Evolutionary conservation across 306 rosid species (phyloP), one percentile per base, ranked within the genome.

Genomic region (Prinsepia uniflora): DNA sequence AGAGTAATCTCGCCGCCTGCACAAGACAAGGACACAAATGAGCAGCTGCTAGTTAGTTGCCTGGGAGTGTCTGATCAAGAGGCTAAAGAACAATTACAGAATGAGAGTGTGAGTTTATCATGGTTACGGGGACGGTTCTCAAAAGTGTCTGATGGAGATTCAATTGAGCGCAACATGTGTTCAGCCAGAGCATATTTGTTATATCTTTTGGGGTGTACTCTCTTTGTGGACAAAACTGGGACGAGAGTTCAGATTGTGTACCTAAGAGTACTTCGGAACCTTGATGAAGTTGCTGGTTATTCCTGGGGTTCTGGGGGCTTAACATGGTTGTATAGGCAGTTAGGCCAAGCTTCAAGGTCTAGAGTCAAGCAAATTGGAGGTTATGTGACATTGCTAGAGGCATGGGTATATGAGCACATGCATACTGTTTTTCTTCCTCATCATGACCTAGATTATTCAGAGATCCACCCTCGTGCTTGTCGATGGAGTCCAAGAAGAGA

Each of bases 381-480:
- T 1, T 63, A 63, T 5, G 5, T 63, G 68, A 63, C 68, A n/a
- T 63, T 63, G 22, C 68, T 63, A 14, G 68, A 63, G 68, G 50
- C 68, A 8, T 63, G 68, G 50, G 43, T 63, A n/a, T 63, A 18
- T 19, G 67, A 63, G 34, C 67, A 63, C 48, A 18, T 63, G 4
- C 53, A 11, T 1, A n/a, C 4, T 6, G 10, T n/a, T 18, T 10
- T 19, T 54, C 7, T 5, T 1, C 59, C 59, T 24, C 34, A 54
- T 54, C 30, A 5, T 54, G 19, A 54, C 30, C 10, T 52, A 5
- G 12, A 14, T 54, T 54, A 54, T 11, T 3, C 5, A 54, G 34
- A 54, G 30, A 0, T n/a, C 3, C 34, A 19, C 10, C 59, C 59
- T 8, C 59, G 7, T 36, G 65, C 36, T 9, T 7, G 2, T 3